Evolutionary conservation across 441 rosid species (phyloP).

Genomic region (Brassica hybrid): DNA sequence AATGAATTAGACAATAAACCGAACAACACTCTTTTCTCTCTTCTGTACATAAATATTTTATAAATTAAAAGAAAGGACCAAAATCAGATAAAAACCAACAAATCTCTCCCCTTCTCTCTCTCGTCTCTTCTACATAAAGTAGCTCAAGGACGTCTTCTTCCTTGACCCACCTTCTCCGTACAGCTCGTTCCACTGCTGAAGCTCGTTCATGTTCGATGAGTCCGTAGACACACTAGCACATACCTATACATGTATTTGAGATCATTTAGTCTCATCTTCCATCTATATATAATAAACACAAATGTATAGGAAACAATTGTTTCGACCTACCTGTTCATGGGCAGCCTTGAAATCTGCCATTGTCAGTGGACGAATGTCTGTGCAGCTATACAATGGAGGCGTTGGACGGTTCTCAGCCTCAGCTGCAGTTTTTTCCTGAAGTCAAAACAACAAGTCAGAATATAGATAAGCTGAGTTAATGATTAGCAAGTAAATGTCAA

Average conservation of each 20-base stretch:
- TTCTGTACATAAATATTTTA: slow-evolving; percentile 38
- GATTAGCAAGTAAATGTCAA: too few species aligned
- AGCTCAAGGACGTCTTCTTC: slow-evolving; percentile 90
- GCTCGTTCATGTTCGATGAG: slow-evolving; percentile 91
- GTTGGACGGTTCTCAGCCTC: slow-evolving; percentile 67
- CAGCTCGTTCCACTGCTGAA: slow-evolving; percentile 94
- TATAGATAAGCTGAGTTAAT: too few species aligned
- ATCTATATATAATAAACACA: slow-evolving; percentile 1
- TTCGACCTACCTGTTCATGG: slow-evolving; percentile 82
- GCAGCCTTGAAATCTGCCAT: slow-evolving; percentile 89
- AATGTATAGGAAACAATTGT: not conserved
- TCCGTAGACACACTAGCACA: slow-evolving; percentile 98
- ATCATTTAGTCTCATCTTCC: not conserved
- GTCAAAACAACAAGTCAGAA: slow-evolving; percentile 5
- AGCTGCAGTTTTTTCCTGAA: slow-evolving; percentile 77
- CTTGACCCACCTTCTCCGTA: slow-evolving; percentile 99
- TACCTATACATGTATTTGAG: slow-evolving; percentile 53
- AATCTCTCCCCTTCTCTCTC: slow-evolving; percentile 25
- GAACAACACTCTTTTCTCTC: slow-evolving; percentile 35
- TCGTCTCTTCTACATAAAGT: slow-evolving; percentile 78
- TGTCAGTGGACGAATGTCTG: slow-evolving; percentile 78
- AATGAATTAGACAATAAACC: slow-evolving; percentile 40
- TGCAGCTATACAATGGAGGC: slow-evolving; percentile 76
- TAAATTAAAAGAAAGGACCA: slow-evolving; percentile 33
- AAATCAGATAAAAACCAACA: slow-evolving; percentile 37